Percentiles rank a stretch among this genome's conserved stretches.
Conservation (phyloP, 2,329 filamentous ascomycete species). For the Ceratocystiopsis brevicomis region DNA sequence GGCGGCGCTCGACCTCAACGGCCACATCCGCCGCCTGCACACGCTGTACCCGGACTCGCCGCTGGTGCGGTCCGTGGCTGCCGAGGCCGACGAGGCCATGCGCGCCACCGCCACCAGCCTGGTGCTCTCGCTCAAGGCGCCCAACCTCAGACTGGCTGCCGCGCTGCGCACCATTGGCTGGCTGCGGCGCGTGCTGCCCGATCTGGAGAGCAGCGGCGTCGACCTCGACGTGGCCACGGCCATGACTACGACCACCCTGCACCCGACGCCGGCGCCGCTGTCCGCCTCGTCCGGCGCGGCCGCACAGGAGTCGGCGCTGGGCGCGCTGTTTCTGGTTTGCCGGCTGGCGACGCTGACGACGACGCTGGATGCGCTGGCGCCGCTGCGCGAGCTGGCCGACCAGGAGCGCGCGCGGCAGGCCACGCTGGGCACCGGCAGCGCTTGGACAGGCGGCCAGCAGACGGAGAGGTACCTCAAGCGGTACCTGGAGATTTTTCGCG, state of each 20-base stretch:
- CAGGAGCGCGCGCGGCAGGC: constrained; percentile 45
- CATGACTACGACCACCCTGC: constrained; percentile 3
- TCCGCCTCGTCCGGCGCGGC: constrained; percentile 8
- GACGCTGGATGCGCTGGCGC: constrained; percentile 68
- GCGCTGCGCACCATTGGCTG: constrained; percentile 84
- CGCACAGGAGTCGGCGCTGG: constrained; percentile 47
- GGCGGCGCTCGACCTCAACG: constrained; percentile 74
- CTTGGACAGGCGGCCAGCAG: constrained; percentile 62
- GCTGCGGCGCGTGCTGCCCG: constrained; percentile 71
- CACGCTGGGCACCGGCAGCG: constrained; percentile 18
- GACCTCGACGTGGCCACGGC: too few species aligned
- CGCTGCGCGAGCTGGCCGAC: constrained; percentile 73
- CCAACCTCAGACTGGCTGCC: constrained; percentile 68
- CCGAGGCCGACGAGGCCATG: constrained; percentile 73
- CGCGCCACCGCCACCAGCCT: constrained; percentile 74
- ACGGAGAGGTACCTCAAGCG: constrained; percentile 87
- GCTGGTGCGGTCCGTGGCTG: constrained; percentile 52
- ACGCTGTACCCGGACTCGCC: constrained; percentile 64
- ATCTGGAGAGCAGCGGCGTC: constrained; percentile 34
- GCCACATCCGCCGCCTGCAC: constrained; percentile 78
- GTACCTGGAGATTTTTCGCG: constrained; percentile 92
- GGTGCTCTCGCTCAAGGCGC: constrained; percentile 55
- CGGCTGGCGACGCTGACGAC: constrained; percentile 60
- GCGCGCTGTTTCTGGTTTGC: constrained; percentile 73
- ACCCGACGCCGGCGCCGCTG: constrained; percentile 10